A percentile compares a stretch with the other conserved stretches of the same genome.
These are phyloP conservation scores for Hygrocybe coccinea DNA, from an alignment of 768 basidiomycete genomes.

Conservation along the genomic window DNA sequence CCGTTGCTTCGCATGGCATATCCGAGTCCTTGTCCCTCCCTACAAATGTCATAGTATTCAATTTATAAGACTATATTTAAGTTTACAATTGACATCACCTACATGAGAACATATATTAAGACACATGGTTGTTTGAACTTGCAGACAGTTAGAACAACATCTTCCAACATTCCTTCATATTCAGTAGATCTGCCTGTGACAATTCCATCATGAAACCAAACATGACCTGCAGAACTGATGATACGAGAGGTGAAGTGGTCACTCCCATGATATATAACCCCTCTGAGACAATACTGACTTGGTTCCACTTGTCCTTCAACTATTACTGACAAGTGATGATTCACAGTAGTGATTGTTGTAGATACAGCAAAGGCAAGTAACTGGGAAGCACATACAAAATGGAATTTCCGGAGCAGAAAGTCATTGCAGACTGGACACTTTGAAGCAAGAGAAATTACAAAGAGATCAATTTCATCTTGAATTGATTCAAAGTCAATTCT, in stretches of 20 bases:
- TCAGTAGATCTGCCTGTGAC: background rate
- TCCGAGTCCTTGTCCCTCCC: no score
- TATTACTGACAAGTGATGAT: slow-evolving; percentile 1
- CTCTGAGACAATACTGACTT: slow-evolving; percentile 6
- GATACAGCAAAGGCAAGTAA: background rate
- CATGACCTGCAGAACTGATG: slow-evolving; percentile 4
- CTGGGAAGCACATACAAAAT: background rate
- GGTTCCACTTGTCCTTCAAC: background rate
- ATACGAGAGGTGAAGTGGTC: slow-evolving; percentile 17
- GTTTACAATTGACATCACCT: no score
- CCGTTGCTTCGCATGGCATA: no score
- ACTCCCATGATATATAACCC: slow-evolving; percentile 19
- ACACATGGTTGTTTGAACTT: background rate
- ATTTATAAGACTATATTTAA: no score
- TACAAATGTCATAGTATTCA: no score
- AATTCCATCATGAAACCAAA: slow-evolving; percentile 26
- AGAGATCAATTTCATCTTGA: background rate
- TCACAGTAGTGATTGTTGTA: background rate
- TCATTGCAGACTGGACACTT: background rate
- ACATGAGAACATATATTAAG: background rate
- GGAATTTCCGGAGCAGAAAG: background rate
- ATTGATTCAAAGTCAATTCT: background rate
- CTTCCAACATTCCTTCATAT: background rate
- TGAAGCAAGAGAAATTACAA: background rate
- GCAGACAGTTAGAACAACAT: background rate